Evolutionary conservation across 331 rosid species (phyloP).

Genomic region (Acacia concinna): DNA sequence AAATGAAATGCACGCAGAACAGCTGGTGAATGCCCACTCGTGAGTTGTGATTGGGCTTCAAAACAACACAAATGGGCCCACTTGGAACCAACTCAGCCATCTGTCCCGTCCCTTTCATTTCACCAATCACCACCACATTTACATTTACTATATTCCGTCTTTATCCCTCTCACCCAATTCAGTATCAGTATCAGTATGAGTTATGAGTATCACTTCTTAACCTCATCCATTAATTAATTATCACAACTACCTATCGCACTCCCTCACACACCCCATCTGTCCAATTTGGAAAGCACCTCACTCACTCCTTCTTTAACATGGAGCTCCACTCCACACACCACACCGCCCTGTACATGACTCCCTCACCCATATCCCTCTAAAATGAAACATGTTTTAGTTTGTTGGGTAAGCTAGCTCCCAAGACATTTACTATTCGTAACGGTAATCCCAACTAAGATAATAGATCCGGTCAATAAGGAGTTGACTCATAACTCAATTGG

Average conservation of each 20-base stretch:
- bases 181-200: too few species aligned
- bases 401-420: conserved; percentile 8
- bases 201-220: not conserved
- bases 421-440: too few species aligned
- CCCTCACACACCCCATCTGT: conserved; percentile 26
- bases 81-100: not conserved
- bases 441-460: too few species aligned
- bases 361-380: too few species aligned
- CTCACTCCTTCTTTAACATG: not conserved
- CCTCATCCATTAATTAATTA: not conserved
- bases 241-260: not conserved
- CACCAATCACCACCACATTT: not conserved
- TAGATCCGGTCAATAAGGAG: too few species aligned
- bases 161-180: not conserved
- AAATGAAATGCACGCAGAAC: not conserved
- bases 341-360: not conserved
- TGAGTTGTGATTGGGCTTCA: not conserved
- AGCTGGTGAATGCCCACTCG: not conserved
- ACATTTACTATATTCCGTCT: not conserved
- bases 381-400: not conserved
- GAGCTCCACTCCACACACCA: conserved; percentile 26
- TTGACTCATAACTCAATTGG: too few species aligned
- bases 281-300: conserved; percentile 33
- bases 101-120: not conserved
- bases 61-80: not conserved